Base-by-base conservation (phyloP, 2,329 filamentous ascomycete species). In the Chrysoporthe deuterocubensis region DNA sequence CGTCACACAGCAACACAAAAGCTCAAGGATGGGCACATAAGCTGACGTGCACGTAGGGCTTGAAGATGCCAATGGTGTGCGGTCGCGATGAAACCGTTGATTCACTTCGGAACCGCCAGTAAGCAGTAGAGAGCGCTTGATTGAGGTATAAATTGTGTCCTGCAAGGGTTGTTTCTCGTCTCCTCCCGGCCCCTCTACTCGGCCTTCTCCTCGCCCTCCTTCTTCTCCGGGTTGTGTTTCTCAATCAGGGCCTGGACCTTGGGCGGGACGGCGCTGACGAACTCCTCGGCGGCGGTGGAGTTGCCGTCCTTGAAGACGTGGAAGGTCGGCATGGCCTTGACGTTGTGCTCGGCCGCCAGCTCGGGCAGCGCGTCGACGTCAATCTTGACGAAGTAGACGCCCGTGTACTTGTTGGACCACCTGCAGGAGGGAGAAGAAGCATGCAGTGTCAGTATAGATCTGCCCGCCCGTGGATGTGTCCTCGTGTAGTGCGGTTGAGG, bases 301-400 rank as follows among this genome's bases (percentile, higher is more conserved):
- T 92, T 79, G 72, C 92, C 93, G 73, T 90, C 80, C 86, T 93
- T 92, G 88, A 94, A 97, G 76, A 96, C 79, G 67, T 92, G 76
- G 83, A 98, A 97, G 40, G 93, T 96, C 66, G 95, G 94, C 94
- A 98, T 97, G 78, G 94, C 94, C 74, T 92, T 89, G 78, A 98
- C 87, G 71, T 88, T 88, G 71, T 96, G 89, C 77, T 96, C 89
- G 75, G 90, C 85, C 43, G 92, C 89, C 62, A 97, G 86, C 1
- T 92, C 89, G 72, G 89, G 83, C 52, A 95, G 83, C 72, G 93
- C 84, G 79, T 97, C 94, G 74, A 97, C 94, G 79, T 98, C 94
- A 77, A 97, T 84, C 87, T 97, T 96, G 86, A 89, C 89, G 82
- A 97, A 97, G 79, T 87, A 84, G 72, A 91, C 85, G 72, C 72